These are phyloP conservation scores for Prunus persica DNA, from an alignment of 306 rosid genomes.

Conservation along the genomic window Prunus_persica_NCBIv2 NC_034009.1:1766501-1767000, in stretches of 20 bases:
- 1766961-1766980: slow-evolving; percentile 30
- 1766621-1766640: no score
- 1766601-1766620: no score
- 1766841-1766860: background rate
- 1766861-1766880: background rate
- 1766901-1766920: slow-evolving; percentile 22
- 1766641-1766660: no score
- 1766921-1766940: background rate
- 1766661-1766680: no score
- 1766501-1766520: no score
- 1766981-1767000: slow-evolving; percentile 15
- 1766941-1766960: background rate
- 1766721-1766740: no score
- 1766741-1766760: no score
- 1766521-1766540: no score
- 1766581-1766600: no score
- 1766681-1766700: background rate
- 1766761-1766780: background rate
- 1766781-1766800: background rate
- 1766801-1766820: background rate
- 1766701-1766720: background rate
- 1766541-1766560: no score
- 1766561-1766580: no score
- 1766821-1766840: background rate
- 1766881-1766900: slow-evolving; percentile 5